phyloP scores from a whole-genome alignment of 768 basidiomycete genomes.

The Hydnomerulius pinastri region DNA sequence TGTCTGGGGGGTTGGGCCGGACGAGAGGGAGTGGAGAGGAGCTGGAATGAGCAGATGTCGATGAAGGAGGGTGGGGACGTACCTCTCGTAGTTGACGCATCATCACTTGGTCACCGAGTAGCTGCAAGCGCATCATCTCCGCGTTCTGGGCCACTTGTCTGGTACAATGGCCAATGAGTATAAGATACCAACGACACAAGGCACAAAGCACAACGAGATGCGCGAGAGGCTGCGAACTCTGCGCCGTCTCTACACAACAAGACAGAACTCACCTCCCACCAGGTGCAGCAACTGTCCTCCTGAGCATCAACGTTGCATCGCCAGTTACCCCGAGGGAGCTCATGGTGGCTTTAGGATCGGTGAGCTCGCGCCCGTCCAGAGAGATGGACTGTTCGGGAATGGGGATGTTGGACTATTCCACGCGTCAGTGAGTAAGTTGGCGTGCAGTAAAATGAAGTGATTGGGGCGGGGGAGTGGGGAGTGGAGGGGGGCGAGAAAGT shows the following conservation, averaged over 20 bases:
- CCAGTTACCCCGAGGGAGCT: conserved; percentile 58
- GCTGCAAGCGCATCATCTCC: conserved; percentile 88
- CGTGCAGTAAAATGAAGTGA: background rate
- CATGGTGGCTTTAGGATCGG: conserved; percentile 68
- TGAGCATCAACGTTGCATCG: conserved; percentile 65
- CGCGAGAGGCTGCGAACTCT: background rate
- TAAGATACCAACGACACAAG: background rate
- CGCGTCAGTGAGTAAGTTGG: background rate
- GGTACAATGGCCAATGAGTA: background rate
- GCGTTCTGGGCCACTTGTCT: conserved; percentile 78
- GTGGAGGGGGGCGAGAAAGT: no score
- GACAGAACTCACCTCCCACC: conserved; percentile 40
- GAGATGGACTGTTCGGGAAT: conserved; percentile 72
- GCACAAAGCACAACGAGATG: background rate
- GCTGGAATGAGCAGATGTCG: background rate
- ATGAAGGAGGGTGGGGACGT: conserved; percentile 20
- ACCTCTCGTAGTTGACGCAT: conserved; percentile 77
- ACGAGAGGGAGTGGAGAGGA: background rate
- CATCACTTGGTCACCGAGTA: conserved; percentile 80
- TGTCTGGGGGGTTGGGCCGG: conserved; percentile 42
- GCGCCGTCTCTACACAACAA: background rate
- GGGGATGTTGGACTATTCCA: conserved; percentile 70
- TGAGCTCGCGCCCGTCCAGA: conserved; percentile 65
- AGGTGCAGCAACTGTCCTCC: conserved; percentile 53
- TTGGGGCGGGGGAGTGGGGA: background rate